Percentiles rank a stretch among this genome's conserved stretches.
These are phyloP conservation scores for Yamadazyma atmosphaerica DNA, from an alignment of 1,139 yeast genomes.

Conservation along the genomic window DNA sequence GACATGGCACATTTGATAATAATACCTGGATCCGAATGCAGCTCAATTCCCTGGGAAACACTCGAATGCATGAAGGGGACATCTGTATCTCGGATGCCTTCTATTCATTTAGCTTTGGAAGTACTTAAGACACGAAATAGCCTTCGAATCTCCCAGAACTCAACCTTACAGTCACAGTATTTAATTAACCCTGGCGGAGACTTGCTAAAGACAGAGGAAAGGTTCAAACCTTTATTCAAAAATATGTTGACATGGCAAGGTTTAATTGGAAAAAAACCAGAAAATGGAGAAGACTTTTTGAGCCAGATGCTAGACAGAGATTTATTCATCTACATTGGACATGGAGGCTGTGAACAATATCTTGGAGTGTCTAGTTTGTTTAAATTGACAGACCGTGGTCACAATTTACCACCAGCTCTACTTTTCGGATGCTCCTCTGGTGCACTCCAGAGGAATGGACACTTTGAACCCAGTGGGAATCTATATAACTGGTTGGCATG, in stretches of 20 bases:
- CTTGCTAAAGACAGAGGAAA: conserved; percentile 62
- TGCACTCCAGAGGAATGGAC: conserved; percentile 55
- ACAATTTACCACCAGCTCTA: conserved; percentile 64
- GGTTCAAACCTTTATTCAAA: conserved; percentile 51
- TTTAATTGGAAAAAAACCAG: conserved; percentile 53
- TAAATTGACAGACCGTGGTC: conserved; percentile 19
- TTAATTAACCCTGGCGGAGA: conserved; percentile 85
- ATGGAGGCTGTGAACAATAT: conserved; percentile 93
- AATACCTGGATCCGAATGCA: conserved; percentile 64
- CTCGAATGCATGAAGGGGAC: conserved; percentile 51
- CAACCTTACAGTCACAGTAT: conserved; percentile 26
- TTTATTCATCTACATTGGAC: conserved; percentile 83
- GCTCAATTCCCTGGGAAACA: conserved; percentile 87
- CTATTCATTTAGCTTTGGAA: conserved; percentile 49
- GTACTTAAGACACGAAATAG: conserved; percentile 26
- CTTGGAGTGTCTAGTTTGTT: conserved; percentile 40
- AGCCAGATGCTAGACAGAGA: conserved; percentile 40
- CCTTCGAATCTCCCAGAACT: conserved; percentile 7
- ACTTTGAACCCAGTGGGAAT: conserved; percentile 74
- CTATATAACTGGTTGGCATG: conserved; percentile 73
- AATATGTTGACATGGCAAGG: conserved; percentile 53
- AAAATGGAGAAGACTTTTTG: conserved; percentile 42
- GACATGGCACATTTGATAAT: conserved; percentile 59
- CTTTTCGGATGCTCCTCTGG: conserved; percentile 95
- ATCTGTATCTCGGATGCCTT: conserved; percentile 78